A percentile compares a stretch with the other conserved stretches of the same genome.
These are phyloP conservation scores for Mycena haematopus DNA, from an alignment of 768 basidiomycete genomes.

Conservation along the genomic window DNA sequence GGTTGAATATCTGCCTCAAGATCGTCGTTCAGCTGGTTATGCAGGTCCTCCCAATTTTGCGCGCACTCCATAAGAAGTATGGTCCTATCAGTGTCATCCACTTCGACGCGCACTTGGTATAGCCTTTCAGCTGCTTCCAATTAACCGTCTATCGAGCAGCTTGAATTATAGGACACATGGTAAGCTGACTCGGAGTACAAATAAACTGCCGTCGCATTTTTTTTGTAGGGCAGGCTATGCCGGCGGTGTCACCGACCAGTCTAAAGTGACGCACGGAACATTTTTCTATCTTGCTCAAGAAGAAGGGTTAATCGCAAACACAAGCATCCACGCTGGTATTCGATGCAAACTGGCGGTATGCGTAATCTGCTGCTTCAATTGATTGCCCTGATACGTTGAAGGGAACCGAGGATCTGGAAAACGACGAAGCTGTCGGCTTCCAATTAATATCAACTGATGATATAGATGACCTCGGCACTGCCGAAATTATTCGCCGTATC, in stretches of 20 bases:
- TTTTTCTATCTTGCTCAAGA: conserved; percentile 84
- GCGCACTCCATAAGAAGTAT: conserved; percentile 78
- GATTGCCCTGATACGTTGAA: conserved; percentile 41
- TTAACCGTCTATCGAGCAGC: conserved; percentile 46
- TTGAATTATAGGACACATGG: conserved; percentile 51
- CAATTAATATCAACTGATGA: conserved; percentile 81
- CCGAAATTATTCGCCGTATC: conserved; percentile 74
- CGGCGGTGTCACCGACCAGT: conserved; percentile 65
- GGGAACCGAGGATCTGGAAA: conserved; percentile 66
- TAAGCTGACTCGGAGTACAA: conserved; percentile 37
- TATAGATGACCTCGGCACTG: conserved; percentile 79
- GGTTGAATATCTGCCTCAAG: conserved; percentile 41
- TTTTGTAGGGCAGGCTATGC: conserved; percentile 55
- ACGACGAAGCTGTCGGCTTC: conserved; percentile 79
- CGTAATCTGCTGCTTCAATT: conserved; percentile 29
- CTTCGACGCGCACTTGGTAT: conserved; percentile 69
- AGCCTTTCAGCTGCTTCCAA: conserved; percentile 37
- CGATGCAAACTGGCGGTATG: conserved; percentile 67
- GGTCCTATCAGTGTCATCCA: conserved; percentile 80
- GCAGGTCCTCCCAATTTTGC: conserved; percentile 81
- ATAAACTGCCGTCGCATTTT: conserved; percentile 28
- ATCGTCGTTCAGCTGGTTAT: conserved; percentile 32
- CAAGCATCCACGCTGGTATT: conserved; percentile 87
- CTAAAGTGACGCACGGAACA: conserved; percentile 81
- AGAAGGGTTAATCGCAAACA: conserved; percentile 78